These are phyloP conservation scores for Fusarium scirpi DNA, from an alignment of 2,329 filamentous ascomycete species.

Conservation along the genomic window DNA sequence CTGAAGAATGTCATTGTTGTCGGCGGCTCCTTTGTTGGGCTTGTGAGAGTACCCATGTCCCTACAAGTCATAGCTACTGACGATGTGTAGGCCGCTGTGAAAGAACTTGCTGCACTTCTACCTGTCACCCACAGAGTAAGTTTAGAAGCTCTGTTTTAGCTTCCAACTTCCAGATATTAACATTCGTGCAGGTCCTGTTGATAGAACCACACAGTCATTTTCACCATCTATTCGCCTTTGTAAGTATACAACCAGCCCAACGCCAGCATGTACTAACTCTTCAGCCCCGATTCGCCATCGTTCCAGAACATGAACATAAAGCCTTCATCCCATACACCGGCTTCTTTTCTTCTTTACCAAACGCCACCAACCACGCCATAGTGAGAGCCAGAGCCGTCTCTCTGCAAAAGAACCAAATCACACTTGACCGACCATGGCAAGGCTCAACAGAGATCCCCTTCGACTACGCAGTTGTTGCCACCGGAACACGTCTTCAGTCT, in stretches of 20 bases:
- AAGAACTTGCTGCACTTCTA: slow-evolving; percentile 38
- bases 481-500: slow-evolving; percentile 40
- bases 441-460: slow-evolving; percentile 41
- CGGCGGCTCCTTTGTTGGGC: slow-evolving; percentile 46
- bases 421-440: slow-evolving; percentile 42
- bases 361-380: slow-evolving; percentile 37
- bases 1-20: slow-evolving; percentile 46
- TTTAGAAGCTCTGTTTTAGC: accelerated
- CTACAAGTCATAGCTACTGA: neutral
- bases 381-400: slow-evolving; percentile 33
- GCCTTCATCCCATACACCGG: slow-evolving; percentile 63
- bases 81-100: slow-evolving; percentile 38
- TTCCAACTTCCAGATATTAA: neutral
- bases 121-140: slow-evolving; percentile 43
- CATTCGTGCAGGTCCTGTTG: slow-evolving; percentile 53
- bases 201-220: slow-evolving; percentile 66
- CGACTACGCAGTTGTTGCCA: slow-evolving; percentile 42
- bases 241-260: slow-evolving; percentile 1
- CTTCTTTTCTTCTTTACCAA: slow-evolving; percentile 33
- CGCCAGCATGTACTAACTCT: neutral
- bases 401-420: slow-evolving; percentile 36
- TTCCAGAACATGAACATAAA: slow-evolving; percentile 57
- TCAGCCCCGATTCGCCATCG: slow-evolving; percentile 59
- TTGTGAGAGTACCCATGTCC: slow-evolving; percentile 23
- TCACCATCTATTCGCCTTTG: slow-evolving; percentile 61